phyloP scores from a whole-genome alignment of 306 rosid genomes.

The Senna siamea region DNA sequence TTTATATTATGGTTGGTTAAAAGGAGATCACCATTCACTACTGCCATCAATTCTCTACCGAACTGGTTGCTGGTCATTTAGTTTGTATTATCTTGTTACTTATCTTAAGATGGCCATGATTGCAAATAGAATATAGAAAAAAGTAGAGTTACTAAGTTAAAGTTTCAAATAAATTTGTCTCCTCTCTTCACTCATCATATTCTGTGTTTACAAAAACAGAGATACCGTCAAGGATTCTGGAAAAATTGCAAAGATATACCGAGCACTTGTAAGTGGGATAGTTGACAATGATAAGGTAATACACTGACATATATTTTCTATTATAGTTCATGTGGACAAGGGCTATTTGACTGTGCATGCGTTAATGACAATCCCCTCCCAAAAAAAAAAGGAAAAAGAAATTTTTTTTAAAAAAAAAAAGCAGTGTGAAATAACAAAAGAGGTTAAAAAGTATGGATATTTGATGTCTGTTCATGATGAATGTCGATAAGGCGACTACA shows the following conservation, averaged over 20 bases:
- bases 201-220: conserved; percentile 42
- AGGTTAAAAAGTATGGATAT: neutral
- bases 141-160: neutral
- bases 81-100: neutral
- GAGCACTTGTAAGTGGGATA: conserved; percentile 79
- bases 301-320: neutral
- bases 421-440: too few species aligned
- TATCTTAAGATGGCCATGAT: conserved; percentile 9
- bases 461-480: conserved; percentile 12
- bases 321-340: neutral
- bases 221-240: conserved; percentile 57
- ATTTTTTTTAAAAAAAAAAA: too few species aligned
- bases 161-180: conserved; percentile 11
- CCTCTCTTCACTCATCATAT: conserved; percentile 23
- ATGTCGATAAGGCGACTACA: neutral
- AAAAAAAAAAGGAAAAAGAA: neutral
- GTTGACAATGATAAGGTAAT: conserved; percentile 73
- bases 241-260: conserved; percentile 78
- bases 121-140: neutral
- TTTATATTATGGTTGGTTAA: neutral
- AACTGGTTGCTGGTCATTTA: neutral
- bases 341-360: neutral
- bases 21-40: neutral
- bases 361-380: too few species aligned
- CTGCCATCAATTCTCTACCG: neutral